Conservation (phyloP, 306 rosid genomes). For the Prunus dulcis region DNA sequence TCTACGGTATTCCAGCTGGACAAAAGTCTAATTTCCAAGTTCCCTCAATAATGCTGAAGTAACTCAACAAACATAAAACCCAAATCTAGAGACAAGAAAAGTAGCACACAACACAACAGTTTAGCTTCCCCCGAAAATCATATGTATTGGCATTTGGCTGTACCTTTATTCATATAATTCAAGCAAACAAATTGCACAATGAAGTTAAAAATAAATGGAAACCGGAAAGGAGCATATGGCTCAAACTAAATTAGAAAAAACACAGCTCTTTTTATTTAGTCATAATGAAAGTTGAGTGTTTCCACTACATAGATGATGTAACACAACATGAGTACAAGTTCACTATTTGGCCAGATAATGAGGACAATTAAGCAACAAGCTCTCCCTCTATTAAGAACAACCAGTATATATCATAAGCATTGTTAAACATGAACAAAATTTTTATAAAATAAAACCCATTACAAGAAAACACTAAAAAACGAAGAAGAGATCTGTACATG, state of each 20-base stretch:
- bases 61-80: neutral
- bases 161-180: neutral
- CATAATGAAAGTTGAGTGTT: neutral
- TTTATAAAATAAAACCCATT: neutral
- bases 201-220: neutral
- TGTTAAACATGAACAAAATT: neutral
- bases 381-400: slow-evolving; percentile 2
- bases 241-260: neutral
- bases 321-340: neutral
- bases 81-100: neutral
- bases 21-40: neutral
- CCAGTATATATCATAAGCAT: neutral
- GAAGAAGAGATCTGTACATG: slow-evolving; percentile 36
- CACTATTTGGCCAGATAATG: neutral
- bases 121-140: neutral
- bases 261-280: neutral
- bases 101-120: neutral
- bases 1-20: neutral
- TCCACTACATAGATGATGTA: neutral
- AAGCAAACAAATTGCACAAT: neutral
- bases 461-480: neutral
- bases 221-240: neutral
- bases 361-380: neutral
- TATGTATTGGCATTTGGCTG: neutral
- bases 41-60: neutral